A percentile compares a stretch with the other conserved stretches of the same genome.
phyloP scores from a whole-genome alignment of 2,329 filamentous ascomycete genomes.

The Diaporthe helianthi region DNA sequence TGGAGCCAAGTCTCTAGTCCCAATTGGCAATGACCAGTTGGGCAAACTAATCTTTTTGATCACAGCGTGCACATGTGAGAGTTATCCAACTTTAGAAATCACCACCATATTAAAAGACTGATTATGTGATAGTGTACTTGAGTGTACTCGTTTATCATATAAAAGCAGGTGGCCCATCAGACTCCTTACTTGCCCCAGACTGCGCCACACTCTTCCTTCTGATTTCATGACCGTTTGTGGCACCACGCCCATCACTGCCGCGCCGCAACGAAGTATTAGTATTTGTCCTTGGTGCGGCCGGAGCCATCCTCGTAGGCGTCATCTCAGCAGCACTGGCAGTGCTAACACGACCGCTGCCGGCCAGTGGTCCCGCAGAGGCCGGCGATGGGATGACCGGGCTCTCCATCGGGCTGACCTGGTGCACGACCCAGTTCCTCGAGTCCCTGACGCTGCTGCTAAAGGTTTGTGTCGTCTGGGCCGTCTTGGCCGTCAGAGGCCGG shows the following conservation, averaged over 20 bases:
- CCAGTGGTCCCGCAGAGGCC: neutral
- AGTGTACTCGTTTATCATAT: neutral
- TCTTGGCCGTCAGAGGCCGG: conserved; percentile 22
- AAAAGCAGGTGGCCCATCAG: conserved; percentile 20
- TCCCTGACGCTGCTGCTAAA: neutral
- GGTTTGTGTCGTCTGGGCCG: conserved; percentile 3
- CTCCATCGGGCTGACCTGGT: conserved; percentile 15
- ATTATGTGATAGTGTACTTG: neutral
- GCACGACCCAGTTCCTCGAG: conserved; percentile 15
- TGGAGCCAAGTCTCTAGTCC: too few relatives aligned
- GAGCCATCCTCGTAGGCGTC: neutral
- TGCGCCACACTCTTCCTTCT: conserved; percentile 10
- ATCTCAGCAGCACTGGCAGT: neutral
- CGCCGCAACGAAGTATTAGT: neutral
- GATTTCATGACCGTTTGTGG: neutral
- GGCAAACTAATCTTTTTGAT: too few relatives aligned
- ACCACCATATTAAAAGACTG: neutral
- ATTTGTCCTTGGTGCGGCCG: neutral
- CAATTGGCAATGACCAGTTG: too few relatives aligned
- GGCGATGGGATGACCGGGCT: conserved; percentile 12
- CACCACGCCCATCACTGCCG: neutral
- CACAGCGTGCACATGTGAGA: neutral
- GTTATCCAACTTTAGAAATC: neutral
- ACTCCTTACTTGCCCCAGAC: conserved; percentile 3
- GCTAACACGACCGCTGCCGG: neutral